Conservation (phyloP, 495 filamentous ascomycete genomes). For the Hypoxylon intermedium region DNA sequence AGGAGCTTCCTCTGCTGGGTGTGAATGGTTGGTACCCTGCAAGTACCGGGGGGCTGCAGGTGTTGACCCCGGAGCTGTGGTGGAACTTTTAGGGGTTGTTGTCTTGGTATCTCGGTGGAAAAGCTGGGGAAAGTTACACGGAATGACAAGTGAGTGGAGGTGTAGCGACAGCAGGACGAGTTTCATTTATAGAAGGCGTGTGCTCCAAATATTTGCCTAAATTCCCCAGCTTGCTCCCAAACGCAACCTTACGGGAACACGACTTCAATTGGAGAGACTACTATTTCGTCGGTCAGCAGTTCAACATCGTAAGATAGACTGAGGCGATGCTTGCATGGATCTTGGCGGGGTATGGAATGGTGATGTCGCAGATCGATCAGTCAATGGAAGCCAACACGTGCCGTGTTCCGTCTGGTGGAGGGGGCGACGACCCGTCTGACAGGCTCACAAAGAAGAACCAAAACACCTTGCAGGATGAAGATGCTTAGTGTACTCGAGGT, state of each 20-base stretch:
- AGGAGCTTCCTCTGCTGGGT: constrained; percentile 1
- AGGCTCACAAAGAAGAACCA: background rate
- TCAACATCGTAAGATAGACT: constrained; percentile 29
- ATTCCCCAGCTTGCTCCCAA: too few species aligned
- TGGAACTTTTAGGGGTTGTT: background rate
- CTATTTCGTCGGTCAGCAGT: constrained; percentile 1
- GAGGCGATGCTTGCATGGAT: constrained; percentile 21
- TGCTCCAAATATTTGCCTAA: too few species aligned
- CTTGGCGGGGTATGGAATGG: constrained; percentile 4
- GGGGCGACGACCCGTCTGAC: background rate
- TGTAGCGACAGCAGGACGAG: too few species aligned
- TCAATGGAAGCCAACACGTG: constrained; percentile 8
- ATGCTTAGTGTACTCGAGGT: too few species aligned
- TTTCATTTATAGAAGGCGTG: too few species aligned
- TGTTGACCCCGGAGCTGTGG: background rate
- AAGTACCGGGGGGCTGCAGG: too few species aligned
- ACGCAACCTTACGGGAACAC: background rate
- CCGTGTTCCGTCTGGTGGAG: constrained; percentile 18
- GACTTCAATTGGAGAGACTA: background rate
- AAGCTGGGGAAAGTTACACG: too few species aligned
- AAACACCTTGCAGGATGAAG: background rate
- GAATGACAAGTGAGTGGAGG: too few species aligned
- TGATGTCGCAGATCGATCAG: constrained; percentile 3
- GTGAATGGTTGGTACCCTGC: background rate
- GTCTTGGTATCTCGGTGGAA: too few species aligned